phyloP scores from a whole-genome alignment of 768 basidiomycete species.

The Piloderma croceum region DNA sequence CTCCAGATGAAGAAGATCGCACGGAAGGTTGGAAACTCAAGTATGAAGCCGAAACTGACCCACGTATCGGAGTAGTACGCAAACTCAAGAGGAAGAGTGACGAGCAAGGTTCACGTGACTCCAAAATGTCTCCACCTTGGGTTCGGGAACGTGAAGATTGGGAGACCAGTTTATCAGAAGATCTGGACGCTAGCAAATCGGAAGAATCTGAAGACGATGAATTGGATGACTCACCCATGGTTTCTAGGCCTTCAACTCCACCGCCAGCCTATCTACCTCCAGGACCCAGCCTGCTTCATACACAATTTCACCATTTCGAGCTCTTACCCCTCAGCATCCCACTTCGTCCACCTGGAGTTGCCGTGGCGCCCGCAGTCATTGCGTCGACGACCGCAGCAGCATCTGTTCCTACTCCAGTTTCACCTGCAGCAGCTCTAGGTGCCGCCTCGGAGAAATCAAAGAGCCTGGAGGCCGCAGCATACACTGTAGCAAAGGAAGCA shows the following conservation, averaged over 20 bases:
- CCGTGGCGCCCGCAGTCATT: constrained; percentile 40
- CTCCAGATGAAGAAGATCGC: constrained; percentile 47
- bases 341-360: constrained; percentile 53
- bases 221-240: constrained; percentile 20
- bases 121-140: constrained; percentile 40
- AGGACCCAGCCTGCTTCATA: constrained; percentile 62
- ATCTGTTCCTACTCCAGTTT: constrained; percentile 80
- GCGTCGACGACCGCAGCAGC: constrained; percentile 33
- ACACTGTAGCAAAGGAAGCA: constrained; percentile 57
- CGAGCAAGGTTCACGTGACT: constrained; percentile 31
- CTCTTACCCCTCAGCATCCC: constrained; percentile 60
- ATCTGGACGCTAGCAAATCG: constrained; percentile 27
- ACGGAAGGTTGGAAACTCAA: constrained; percentile 42
- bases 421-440: constrained; percentile 67
- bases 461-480: constrained; percentile 62
- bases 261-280: constrained; percentile 65
- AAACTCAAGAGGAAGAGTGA: constrained; percentile 63
- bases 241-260: constrained; percentile 61
- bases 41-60: constrained; percentile 65
- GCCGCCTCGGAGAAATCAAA: constrained; percentile 60
- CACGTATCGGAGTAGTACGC: constrained; percentile 60
- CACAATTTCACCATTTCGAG: constrained; percentile 58
- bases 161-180: constrained; percentile 33
- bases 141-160: constrained; percentile 44
- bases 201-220: constrained; percentile 15